Evolutionary conservation across 1,139 yeast genomes (phyloP), one percentile per base, ranked within the genome.

Genomic region (Debaryomyces singareniensis): DNA sequence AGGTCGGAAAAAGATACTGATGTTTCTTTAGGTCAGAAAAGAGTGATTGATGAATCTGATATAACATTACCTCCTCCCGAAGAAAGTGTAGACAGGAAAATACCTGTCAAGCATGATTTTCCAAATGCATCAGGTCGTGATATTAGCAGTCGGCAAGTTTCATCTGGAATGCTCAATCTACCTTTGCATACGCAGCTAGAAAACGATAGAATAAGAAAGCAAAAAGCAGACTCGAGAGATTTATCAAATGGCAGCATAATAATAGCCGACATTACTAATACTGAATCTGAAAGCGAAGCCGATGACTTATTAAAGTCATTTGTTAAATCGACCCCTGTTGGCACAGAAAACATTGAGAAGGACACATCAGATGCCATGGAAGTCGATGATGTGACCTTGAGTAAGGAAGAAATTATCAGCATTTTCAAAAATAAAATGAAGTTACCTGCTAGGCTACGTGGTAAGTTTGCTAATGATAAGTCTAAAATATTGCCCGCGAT

Each of bases 141-240:
- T 5, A 37, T 35, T 7, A 31, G 27, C 25, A 54, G 54, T 31
- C 62, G 85, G 45, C 21, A n/a, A n/a, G 76, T 78, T 27, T 75
- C 83, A 1, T 77, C 84, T 1, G 87, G 87, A 1, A 79, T 78
- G 84, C 55, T 80, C 29, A 47, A 44, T 29, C 45, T 57, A 22
- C 69, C 69, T 1, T 47, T 47, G 12, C 53, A 47, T 31, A 39
- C 54, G 3, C 45, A 45, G 30, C 33, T 51, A 22, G 53, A 51
- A 15, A 42, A 42, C n/a, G 43, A 41, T 16, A 49, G 46, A 16
- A 47, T 33, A 26, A 13, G 5, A n/a, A 26, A 23, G 9, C 23
- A 29, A 24, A 31, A 29, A 7, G 20, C n/a, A n/a, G 16, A 15
- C 12, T 7, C 9, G n/a, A 18, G n/a, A 18, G n/a, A 18, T 18